A percentile compares a stretch with the other conserved stretches of the same genome.
phyloP scores from a whole-genome alignment of 1,284 basidiomycete species.

The Afroboletus lepidellus region DNA sequence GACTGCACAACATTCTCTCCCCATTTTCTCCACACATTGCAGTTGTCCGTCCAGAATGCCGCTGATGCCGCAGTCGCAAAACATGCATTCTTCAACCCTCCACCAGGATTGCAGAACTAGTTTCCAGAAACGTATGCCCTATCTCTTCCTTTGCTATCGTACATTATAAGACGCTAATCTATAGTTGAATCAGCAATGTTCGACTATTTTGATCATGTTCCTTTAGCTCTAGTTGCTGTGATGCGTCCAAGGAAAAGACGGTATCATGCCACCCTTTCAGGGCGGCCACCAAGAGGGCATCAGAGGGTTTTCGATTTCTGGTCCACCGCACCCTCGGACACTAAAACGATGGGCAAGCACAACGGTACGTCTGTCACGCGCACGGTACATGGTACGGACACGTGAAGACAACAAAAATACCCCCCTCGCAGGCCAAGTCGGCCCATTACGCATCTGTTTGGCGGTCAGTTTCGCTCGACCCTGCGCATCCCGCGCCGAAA shows the following conservation, averaged over 20 bases:
- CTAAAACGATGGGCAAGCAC: constrained; percentile 72
- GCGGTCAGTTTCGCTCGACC: constrained; percentile 90
- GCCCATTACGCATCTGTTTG: constrained; percentile 90
- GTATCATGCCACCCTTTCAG: constrained; percentile 75
- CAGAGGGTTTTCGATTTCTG: constrained; percentile 85
- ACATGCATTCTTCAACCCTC: too few relatives aligned
- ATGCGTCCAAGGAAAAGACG: constrained; percentile 94
- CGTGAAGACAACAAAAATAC: constrained; percentile 1
- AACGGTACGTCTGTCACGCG: constrained; percentile 85
- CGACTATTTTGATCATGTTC: too few relatives aligned
- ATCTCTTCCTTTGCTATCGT: too few relatives aligned
- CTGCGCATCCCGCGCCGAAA: constrained; percentile 79
- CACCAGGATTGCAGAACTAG: too few relatives aligned
- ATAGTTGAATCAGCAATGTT: too few relatives aligned
- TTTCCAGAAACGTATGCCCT: too few relatives aligned
- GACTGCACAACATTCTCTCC: neutral
- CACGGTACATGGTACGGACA: constrained; percentile 50
- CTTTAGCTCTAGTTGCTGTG: too few relatives aligned
- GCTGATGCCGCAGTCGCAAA: too few relatives aligned
- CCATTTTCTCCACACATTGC: neutral
- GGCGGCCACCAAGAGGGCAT: constrained; percentile 97
- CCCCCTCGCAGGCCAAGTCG: constrained; percentile 59
- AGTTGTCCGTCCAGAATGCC: neutral
- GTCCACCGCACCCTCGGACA: constrained; percentile 6
- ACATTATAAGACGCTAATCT: too few relatives aligned